Evolutionary conservation across 805 yeast genomes (phyloP).

Genomic region (Yarrowia deformans): DNA sequence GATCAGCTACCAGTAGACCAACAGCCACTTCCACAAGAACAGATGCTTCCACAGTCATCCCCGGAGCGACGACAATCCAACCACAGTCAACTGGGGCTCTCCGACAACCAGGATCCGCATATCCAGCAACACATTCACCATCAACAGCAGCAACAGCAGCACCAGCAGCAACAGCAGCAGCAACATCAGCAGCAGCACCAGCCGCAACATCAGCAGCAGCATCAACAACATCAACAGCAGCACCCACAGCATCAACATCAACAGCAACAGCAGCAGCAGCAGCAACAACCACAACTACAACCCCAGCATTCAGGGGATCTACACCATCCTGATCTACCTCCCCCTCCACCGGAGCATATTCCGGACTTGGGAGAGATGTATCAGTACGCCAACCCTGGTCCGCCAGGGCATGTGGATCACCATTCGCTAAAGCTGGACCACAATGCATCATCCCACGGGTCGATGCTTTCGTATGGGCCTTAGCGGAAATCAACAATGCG

Average conservation of each 20-base stretch:
- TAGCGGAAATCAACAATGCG: conserved; percentile 8
- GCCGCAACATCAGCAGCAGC: conserved; percentile 1
- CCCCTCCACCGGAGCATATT: background rate
- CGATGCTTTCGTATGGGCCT: conserved; percentile 17
- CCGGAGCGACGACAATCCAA: conserved; percentile 22
- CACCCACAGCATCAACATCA: background rate
- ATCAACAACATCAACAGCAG: background rate
- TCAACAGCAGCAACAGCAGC: conserved; percentile 23
- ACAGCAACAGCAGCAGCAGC: background rate
- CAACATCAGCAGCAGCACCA: conserved; percentile 2
- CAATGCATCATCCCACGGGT: background rate
- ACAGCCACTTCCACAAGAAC: conserved; percentile 2
- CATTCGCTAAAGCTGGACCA: conserved; percentile 16
- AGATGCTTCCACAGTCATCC: background rate
- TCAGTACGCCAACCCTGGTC: conserved; percentile 10
- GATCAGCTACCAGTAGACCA: background rate
- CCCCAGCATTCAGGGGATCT: conserved; percentile 7
- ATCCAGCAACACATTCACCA: conserved; percentile 18
- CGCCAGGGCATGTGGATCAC: conserved; percentile 1
- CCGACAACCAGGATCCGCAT: conserved; percentile 15
- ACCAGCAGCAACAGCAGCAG: conserved; percentile 1
- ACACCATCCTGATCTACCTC: conserved; percentile 9
- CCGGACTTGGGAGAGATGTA: conserved; percentile 21
- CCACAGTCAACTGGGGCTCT: conserved; percentile 1
- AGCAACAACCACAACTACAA: background rate